Conservation (phyloP, 306 rosid genomes). For the Prunus persica region DNA sequence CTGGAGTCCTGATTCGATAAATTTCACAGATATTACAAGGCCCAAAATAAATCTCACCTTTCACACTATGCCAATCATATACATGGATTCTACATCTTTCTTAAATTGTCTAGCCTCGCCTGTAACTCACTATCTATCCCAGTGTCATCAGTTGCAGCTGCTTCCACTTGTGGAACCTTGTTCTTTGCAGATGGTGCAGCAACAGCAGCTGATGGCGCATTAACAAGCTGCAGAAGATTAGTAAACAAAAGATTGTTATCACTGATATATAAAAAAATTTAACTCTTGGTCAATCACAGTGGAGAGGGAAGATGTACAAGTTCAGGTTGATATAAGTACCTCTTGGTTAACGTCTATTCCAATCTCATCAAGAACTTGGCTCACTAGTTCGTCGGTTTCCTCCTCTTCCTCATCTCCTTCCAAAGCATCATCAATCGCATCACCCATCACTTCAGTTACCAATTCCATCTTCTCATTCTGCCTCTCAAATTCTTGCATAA, state of each 20-base stretch:
- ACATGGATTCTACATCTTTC: slow-evolving; percentile 64
- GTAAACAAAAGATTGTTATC: slow-evolving; percentile 19
- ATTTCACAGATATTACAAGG: slow-evolving; percentile 23
- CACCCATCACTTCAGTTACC: slow-evolving; percentile 83
- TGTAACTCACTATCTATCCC: slow-evolving; percentile 92
- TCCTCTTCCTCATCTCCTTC: slow-evolving; percentile 99
- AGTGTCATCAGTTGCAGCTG: slow-evolving; percentile 56
- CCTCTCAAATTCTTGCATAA: slow-evolving; percentile 92
- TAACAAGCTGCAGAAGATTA: slow-evolving; percentile 65
- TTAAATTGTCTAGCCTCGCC: slow-evolving; percentile 85
- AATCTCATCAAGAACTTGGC: slow-evolving; percentile 93
- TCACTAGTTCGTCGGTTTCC: slow-evolving; percentile 86
- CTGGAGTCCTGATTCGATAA: slow-evolving; percentile 28
- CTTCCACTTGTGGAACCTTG: slow-evolving; percentile 79
- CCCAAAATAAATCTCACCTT: slow-evolving; percentile 30
- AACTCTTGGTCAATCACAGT: neutral
- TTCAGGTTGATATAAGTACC: slow-evolving; percentile 37
- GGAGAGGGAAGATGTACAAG: neutral
- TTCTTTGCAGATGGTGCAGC: slow-evolving; percentile 71
- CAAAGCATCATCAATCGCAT: slow-evolving; percentile 93
- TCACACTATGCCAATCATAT: slow-evolving; percentile 24
- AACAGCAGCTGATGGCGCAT: slow-evolving; percentile 79
- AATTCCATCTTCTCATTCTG: slow-evolving; percentile 95
- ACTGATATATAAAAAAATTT: neutral
- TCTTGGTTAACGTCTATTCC: slow-evolving; percentile 86